Percentiles rank a stretch among this genome's conserved stretches.
These are phyloP conservation scores for Paraglomus occultum DNA, from an alignment of 192 early-diverging fungal species.

Conservation along the genomic window DNA sequence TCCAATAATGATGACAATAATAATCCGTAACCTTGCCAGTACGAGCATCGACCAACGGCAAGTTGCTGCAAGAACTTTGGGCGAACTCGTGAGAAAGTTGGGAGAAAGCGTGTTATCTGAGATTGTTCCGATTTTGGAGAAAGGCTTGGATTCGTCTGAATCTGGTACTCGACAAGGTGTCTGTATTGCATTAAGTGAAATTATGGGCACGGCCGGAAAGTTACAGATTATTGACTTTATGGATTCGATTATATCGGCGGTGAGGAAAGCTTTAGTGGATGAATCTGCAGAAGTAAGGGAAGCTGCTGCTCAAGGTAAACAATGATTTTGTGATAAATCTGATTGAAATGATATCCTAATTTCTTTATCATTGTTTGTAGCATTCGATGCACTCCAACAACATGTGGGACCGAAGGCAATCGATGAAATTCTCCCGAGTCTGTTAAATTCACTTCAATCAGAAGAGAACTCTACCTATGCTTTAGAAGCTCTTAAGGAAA, in stretches of 20 bases:
- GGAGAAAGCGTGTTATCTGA: constrained; percentile 87
- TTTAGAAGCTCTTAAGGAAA: constrained; percentile 93
- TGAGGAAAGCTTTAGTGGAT: constrained; percentile 85
- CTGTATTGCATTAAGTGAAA: constrained; percentile 89
- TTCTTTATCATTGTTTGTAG: constrained; percentile 35
- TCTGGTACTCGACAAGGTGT: constrained; percentile 84
- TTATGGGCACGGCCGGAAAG: constrained; percentile 83
- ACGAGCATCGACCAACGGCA: constrained; percentile 75
- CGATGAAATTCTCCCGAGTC: constrained; percentile 87
- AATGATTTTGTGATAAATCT: neutral
- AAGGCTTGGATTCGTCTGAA: constrained; percentile 66
- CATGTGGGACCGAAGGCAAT: constrained; percentile 88
- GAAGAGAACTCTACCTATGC: constrained; percentile 68
- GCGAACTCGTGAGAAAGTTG: constrained; percentile 92
- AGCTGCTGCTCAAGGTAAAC: constrained; percentile 76
- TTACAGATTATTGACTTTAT: constrained; percentile 81
- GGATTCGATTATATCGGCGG: constrained; percentile 77
- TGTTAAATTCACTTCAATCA: constrained; percentile 75
- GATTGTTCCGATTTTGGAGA: constrained; percentile 89
- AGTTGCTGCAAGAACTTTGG: constrained; percentile 87
- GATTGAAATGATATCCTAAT: neutral
- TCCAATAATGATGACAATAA: constrained; percentile 85
- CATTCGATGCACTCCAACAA: constrained; percentile 94
- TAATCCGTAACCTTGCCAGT: constrained; percentile 78
- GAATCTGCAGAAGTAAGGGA: constrained; percentile 83